Base-by-base conservation (phyloP, 2,329 filamentous ascomycete species). In the Xylaria sp. region DNA sequence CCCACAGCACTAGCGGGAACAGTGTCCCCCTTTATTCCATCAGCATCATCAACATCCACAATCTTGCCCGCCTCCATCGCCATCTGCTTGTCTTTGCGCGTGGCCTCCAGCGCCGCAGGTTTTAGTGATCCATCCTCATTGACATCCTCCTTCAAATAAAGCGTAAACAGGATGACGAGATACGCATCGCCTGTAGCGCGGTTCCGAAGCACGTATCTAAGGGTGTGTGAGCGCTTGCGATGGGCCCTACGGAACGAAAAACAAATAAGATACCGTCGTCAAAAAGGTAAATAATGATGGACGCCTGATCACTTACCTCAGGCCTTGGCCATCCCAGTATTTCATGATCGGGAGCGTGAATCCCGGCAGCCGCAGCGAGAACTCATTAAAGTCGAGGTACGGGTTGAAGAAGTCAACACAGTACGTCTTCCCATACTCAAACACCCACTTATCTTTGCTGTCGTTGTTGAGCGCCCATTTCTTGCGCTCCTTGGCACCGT, bases 191-290 rank as follows among this genome's bases (percentile, higher is more conserved):
- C 85, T 0, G 91, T 94, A 21, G 81, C 77, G 63, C 86, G 87
- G 76, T 97, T 91, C 73, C 93, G 94, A 72, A 98, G 84, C 60
- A 96, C 92, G 78, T 98, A 97, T 84, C 93, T 93, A 79, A 96
- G 85, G 68, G 88, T 84, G 79, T 96, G 91, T 81, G 91, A 90
- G 82, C 90, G 91, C 74, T 86, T 84, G 70, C 67, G 72, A 54
- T 67, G 71, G 59, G 69, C 58, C 71, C 71, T 76, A 66, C 23
- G 17, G n/a, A 48, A 21, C 35, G 51, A 48, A 54, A 29, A 47
- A 44, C 21, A 58, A 35, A 71, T 71, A 71, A 72, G 68, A 72
- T 61, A 68, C 54, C 33, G 40, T 33, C 15, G 10, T 3, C 21
- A 27, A 27, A 38, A n/a, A 58, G 60, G 54, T 60, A 38, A 43